A percentile compares a stretch with the other conserved stretches of the same genome.
phyloP scores from a whole-genome alignment of 2,329 filamentous ascomycete species.

The Scolecobasidium constrictum region DNA sequence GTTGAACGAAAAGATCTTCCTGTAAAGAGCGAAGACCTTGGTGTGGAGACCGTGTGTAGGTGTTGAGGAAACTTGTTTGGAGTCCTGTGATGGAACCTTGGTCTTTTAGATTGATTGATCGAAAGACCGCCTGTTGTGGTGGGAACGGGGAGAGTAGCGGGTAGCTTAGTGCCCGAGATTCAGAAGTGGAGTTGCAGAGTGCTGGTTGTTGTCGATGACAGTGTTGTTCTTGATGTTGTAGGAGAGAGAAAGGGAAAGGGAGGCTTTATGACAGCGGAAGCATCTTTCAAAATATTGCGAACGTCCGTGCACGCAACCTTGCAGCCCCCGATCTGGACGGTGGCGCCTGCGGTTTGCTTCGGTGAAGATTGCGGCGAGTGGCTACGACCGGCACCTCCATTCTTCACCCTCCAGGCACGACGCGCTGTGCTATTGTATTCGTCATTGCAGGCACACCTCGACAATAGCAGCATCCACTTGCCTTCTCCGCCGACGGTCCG shows the following conservation, averaged over 20 bases:
- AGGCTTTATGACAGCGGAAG: background rate
- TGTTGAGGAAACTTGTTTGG: slow-evolving; percentile 10
- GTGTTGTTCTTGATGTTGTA: slow-evolving; percentile 10
- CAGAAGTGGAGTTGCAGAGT: slow-evolving; percentile 24
- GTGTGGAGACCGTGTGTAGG: slow-evolving; percentile 6
- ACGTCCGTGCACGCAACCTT: slow-evolving; percentile 20
- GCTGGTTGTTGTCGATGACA: slow-evolving; percentile 15
- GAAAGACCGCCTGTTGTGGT: slow-evolving; percentile 7
- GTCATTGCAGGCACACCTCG: too few relatives aligned
- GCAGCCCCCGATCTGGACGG: too few relatives aligned
- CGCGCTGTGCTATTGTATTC: too few relatives aligned
- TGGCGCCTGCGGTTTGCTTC: too few relatives aligned
- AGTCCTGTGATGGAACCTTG: slow-evolving; percentile 8
- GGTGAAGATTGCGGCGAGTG: too few relatives aligned
- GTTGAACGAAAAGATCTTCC: slow-evolving; percentile 1
- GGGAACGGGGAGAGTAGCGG: slow-evolving; percentile 10
- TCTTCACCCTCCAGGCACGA: too few relatives aligned
- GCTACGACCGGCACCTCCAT: too few relatives aligned
- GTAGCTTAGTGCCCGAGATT: slow-evolving; percentile 24
- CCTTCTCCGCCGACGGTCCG: too few relatives aligned
- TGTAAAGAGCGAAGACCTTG: slow-evolving; percentile 2
- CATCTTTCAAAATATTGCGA: slow-evolving; percentile 12
- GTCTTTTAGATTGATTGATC: background rate
- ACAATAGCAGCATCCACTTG: too few relatives aligned
- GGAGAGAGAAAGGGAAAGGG: slow-evolving; percentile 8